Percentiles rank a stretch among this genome's conserved stretches.
These are phyloP conservation scores for Pythium rishiriense DNA, from an alignment of 352 stramenopile species.

Conservation along the genomic window DNA sequence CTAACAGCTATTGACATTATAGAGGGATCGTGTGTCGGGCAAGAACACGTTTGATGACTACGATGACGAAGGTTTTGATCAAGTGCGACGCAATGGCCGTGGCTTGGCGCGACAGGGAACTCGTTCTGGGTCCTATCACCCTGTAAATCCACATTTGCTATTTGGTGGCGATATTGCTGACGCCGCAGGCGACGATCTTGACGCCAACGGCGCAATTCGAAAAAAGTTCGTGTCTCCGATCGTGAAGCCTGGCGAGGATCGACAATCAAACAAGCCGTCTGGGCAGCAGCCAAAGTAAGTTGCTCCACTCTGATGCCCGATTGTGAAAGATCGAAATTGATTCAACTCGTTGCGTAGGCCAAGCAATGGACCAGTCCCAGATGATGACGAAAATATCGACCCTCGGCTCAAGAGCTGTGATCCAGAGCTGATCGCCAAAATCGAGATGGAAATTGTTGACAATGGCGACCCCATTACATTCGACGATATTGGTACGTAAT, in stretches of 20 bases:
- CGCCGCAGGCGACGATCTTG: conserved; percentile 30
- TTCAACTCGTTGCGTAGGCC: not conserved
- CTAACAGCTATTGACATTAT: conserved; percentile 2
- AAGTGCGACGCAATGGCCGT: conserved; percentile 30
- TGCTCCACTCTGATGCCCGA: not conserved
- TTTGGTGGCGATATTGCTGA: conserved; percentile 33
- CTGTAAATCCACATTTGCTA: conserved; percentile 73
- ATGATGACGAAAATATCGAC: conserved; percentile 88
- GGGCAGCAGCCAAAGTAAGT: conserved; percentile 22
- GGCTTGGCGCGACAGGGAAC: conserved; percentile 23
- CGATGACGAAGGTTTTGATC: conserved; percentile 31
- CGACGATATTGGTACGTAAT: conserved; percentile 96
- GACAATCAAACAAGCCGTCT: conserved; percentile 7
- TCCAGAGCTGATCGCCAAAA: conserved; percentile 95
- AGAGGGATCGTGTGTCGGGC: conserved; percentile 25
- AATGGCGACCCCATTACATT: conserved; percentile 93
- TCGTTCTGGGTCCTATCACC: conserved; percentile 58
- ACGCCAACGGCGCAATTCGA: conserved; percentile 36
- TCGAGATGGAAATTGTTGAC: conserved; percentile 98
- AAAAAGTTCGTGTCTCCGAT: conserved; percentile 78
- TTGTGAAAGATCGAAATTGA: not conserved
- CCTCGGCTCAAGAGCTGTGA: conserved; percentile 93
- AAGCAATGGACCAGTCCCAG: conserved; percentile 25
- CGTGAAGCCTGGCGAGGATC: conserved; percentile 35
- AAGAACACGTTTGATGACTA: conserved; percentile 38